phyloP scores from a whole-genome alignment of 352 stramenopile genomes.

The Phytopythium oedochilum region DNA sequence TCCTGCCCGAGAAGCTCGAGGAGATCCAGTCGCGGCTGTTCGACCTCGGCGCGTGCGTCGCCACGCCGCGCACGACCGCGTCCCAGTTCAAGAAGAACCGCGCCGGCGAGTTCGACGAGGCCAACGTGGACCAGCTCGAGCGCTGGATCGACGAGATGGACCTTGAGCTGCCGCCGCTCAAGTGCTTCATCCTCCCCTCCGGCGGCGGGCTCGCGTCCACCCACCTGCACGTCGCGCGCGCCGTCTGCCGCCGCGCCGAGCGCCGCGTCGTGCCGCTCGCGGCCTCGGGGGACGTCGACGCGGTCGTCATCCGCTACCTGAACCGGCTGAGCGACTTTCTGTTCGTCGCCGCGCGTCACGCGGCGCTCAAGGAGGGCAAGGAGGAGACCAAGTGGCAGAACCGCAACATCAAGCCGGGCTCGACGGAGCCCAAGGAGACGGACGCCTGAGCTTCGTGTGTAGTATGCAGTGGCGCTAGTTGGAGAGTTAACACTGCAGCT shows the following conservation, averaged over 20 bases:
- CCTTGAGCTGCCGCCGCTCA: constrained; percentile 67
- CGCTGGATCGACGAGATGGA: constrained; percentile 90
- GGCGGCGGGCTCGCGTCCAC: constrained; percentile 72
- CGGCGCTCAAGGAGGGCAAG: constrained; percentile 55
- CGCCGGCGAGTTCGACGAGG: constrained; percentile 50
- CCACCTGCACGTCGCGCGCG: constrained; percentile 82
- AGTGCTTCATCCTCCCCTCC: constrained; percentile 85
- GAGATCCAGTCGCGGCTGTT: constrained; percentile 90
- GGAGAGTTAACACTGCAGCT: not conserved
- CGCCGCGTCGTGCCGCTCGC: constrained; percentile 79
- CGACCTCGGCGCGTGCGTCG: constrained; percentile 86
- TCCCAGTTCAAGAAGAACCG: constrained; percentile 64
- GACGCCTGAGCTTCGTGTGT: not conserved
- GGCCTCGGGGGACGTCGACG: constrained; percentile 61
- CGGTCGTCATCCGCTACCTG: constrained; percentile 72
- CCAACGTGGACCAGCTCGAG: constrained; percentile 66
- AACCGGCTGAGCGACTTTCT: constrained; percentile 88
- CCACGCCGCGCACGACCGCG: constrained; percentile 69
- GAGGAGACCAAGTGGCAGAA: constrained; percentile 80
- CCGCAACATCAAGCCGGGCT: constrained; percentile 53
- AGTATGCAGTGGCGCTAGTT: no score
- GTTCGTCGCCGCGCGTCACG: constrained; percentile 75
- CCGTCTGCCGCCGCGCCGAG: constrained; percentile 85
- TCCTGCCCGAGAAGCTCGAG: constrained; percentile 60
- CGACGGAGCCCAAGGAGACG: constrained; percentile 6